Evolutionary conservation across 345 rosid species (phyloP).

Genomic region (Gossypium australe): DNA sequence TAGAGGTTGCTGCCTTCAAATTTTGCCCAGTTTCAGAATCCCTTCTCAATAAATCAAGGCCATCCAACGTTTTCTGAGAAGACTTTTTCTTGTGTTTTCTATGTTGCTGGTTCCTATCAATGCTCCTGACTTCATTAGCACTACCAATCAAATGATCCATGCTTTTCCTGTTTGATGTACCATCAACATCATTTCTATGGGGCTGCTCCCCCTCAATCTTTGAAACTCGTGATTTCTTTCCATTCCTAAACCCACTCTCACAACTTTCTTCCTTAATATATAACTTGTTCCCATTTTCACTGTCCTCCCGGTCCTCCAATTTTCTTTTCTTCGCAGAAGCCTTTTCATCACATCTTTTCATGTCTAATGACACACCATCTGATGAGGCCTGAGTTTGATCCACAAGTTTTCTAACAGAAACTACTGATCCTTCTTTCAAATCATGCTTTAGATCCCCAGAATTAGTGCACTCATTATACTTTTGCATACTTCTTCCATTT

Average conservation of each 20-base stretch:
- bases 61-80: slow-evolving; percentile 18
- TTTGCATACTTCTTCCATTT: slow-evolving; percentile 20
- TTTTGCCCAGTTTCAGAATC: slow-evolving; percentile 37
- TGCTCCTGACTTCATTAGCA: slow-evolving; percentile 26
- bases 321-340: slow-evolving; percentile 41
- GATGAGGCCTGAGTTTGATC: slow-evolving; percentile 35
- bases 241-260: slow-evolving; percentile 30
- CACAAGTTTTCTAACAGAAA: slow-evolving; percentile 31
- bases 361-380: slow-evolving; percentile 36
- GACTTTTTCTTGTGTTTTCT: slow-evolving; percentile 19
- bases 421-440: slow-evolving; percentile 24
- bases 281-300: slow-evolving; percentile 25
- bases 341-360: slow-evolving; percentile 24
- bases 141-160: slow-evolving; percentile 27
- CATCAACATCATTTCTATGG: slow-evolving; percentile 13
- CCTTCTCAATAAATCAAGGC: slow-evolving; percentile 25
- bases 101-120: slow-evolving; percentile 17
- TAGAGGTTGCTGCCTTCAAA: slow-evolving; percentile 44
- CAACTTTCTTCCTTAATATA: slow-evolving; percentile 32
- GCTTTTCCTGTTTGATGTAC: slow-evolving; percentile 19
- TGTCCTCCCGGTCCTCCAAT: slow-evolving; percentile 28
- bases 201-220: slow-evolving; percentile 14
- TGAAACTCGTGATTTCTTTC: slow-evolving; percentile 27
- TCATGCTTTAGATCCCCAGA: slow-evolving; percentile 32
- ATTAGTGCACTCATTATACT: slow-evolving; percentile 19